These are phyloP conservation scores for Liquidambar formosana DNA, from an alignment of 164 flowering plant species.

Conservation along the genomic window DNA sequence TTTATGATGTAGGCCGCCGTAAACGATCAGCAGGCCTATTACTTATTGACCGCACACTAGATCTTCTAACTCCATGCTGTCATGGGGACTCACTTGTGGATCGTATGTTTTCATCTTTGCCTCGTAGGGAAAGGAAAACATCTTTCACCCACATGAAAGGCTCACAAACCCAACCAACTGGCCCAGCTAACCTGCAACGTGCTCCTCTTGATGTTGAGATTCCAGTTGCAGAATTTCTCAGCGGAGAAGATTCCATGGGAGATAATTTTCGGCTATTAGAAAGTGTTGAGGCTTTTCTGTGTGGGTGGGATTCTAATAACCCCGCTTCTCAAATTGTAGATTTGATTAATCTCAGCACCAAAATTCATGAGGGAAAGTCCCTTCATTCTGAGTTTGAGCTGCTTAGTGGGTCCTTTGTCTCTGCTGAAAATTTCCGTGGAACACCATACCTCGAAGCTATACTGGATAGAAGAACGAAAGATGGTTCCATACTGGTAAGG, in stretches of 20 bases:
- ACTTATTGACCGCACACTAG: constrained; percentile 89
- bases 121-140: constrained; percentile 57
- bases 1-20: constrained; percentile 97
- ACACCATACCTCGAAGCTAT: constrained; percentile 75
- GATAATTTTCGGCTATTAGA: constrained; percentile 38
- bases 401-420: constrained; percentile 71
- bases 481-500: constrained; percentile 73
- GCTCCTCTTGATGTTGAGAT: constrained; percentile 71
- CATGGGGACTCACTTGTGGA: constrained; percentile 95
- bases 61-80: constrained; percentile 90
- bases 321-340: constrained; percentile 29
- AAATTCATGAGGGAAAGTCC: constrained; percentile 26
- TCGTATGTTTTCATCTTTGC: constrained; percentile 74
- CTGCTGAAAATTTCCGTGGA: constrained; percentile 73
- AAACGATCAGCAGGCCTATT: constrained; percentile 89
- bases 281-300: constrained; percentile 59
- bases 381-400: constrained; percentile 26
- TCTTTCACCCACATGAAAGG: constrained; percentile 33
- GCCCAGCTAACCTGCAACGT: constrained; percentile 41
- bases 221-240: constrained; percentile 57
- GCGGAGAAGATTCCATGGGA: constrained; percentile 36
- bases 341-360: constrained; percentile 31
- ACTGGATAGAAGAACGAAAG: constrained; percentile 80
- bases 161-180: constrained; percentile 44
- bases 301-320: constrained; percentile 62